Evolutionary conservation across 805 yeast species (phyloP), one percentile per base, ranked within the genome.

Genomic region (Candida piceae): DNA sequence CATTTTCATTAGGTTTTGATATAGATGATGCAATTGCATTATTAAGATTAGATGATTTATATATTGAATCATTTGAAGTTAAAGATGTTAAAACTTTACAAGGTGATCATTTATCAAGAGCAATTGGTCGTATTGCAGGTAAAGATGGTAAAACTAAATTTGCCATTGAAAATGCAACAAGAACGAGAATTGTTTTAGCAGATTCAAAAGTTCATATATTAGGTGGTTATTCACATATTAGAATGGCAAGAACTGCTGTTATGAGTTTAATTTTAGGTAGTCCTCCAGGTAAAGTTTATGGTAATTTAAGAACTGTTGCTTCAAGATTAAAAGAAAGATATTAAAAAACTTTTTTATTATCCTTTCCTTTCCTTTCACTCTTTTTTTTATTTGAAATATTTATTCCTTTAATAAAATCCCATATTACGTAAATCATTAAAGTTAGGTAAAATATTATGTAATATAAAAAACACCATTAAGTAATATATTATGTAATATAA

Each of bases 41-140:
- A 36, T 72, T 93, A 52, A 78, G 98, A 64, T 70, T 93, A 54
- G 98, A 93, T 62, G 99, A 93, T 63, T 74, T 93, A 47, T 93
- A 89, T 68, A 89, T 93, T 47, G 98, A 93, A 64, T 87, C 97
- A 4, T 93, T 93, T 58, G 99, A 93, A 60, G 74, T 93, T 52
- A 93, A 93, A 61, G 99, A 93, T 63, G 97, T 93, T 40, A 94
- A 93, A 65, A 90, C 97, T 4, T 69, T 93, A 49, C 80, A 78
- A 20, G 98, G 97, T 19, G 98, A 93, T 65, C 98, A 93, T 75
- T 71, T 93, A 59, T 84, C 96, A 35, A 82, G 99, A 74, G 98
- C 99, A 7, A 93, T 93, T 60, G 99, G 98, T 56, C 87, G 99
- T 74, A 93, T 93, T 63, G 98, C 99, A 11, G 99, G 99, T 63